These are phyloP conservation scores for Trichoderma cornu-damae DNA, from an alignment of 2,329 filamentous ascomycete genomes.

Conservation along the genomic window DNA sequence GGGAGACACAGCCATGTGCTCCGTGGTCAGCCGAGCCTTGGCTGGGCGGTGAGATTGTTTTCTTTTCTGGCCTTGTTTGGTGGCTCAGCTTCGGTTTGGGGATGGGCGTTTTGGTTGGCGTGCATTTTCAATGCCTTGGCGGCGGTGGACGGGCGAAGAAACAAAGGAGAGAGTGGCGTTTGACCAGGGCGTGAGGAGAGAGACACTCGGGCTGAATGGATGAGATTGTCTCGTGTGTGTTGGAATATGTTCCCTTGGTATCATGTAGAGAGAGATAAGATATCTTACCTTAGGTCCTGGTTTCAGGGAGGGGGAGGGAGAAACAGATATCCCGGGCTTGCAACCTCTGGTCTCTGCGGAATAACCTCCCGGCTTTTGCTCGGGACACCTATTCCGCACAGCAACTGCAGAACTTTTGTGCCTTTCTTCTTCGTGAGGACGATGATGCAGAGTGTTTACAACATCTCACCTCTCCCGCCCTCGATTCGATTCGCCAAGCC, in stretches of 20 bases:
- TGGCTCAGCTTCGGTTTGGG: constrained; percentile 1
- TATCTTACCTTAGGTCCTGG: no score
- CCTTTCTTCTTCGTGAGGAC: background rate
- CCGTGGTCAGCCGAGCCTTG: constrained; percentile 1
- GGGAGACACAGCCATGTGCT: constrained; percentile 8
- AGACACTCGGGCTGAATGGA: no score
- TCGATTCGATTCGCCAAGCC: background rate
- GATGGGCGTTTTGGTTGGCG: background rate
- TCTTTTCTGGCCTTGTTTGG: background rate
- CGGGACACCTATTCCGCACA: no score
- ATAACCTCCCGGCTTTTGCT: no score
- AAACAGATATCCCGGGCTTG: constrained; percentile 10
- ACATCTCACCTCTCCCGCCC: no score
- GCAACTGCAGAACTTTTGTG: background rate
- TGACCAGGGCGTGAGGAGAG: background rate
- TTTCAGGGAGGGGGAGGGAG: no score
- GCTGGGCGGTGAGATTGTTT: background rate
- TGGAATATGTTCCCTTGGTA: no score
- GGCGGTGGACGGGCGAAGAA: background rate
- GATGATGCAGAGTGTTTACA: no score
- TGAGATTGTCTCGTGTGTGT: background rate
- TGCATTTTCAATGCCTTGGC: background rate
- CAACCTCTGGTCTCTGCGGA: no score
- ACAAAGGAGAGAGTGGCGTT: background rate
- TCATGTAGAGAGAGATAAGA: no score